phyloP scores from a whole-genome alignment of 2,329 filamentous ascomycete species.

The Penicillium oxalicum region DNA sequence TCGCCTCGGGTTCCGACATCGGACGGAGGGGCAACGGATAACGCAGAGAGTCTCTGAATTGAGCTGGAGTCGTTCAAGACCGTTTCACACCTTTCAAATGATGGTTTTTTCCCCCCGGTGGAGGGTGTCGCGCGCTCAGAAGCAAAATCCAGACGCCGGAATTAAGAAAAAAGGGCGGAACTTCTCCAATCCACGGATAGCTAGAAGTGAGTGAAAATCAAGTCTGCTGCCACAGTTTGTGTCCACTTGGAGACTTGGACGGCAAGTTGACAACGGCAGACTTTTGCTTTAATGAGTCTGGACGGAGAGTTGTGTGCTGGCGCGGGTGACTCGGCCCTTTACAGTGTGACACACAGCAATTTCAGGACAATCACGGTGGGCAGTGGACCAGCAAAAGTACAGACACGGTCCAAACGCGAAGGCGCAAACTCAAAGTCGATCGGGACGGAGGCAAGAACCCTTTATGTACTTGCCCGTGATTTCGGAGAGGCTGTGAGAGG shows the following conservation, averaged over 20 bases:
- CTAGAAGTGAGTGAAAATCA: too few species aligned
- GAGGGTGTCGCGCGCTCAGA: too few species aligned
- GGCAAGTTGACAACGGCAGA: neutral
- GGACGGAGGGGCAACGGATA: neutral
- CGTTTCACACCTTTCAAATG: too few species aligned
- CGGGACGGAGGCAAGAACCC: slow-evolving; percentile 1
- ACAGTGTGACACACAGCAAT: too few species aligned
- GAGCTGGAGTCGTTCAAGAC: neutral
- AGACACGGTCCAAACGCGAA: slow-evolving; percentile 1
- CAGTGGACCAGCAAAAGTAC: neutral
- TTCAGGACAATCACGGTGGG: neutral
- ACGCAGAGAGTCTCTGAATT: neutral
- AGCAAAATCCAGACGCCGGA: too few species aligned
- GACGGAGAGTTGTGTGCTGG: neutral
- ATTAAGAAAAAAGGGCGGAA: too few species aligned
- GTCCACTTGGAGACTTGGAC: too few species aligned
- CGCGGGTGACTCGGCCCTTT: too few species aligned
- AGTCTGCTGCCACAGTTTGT: too few species aligned
- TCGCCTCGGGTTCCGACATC: slow-evolving; percentile 1
- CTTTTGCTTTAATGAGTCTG: slow-evolving; percentile 2
- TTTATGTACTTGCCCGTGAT: slow-evolving; percentile 1
- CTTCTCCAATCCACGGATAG: too few species aligned
- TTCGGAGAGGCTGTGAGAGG: neutral
- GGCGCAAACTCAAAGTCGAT: slow-evolving; percentile 3
- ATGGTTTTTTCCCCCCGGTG: too few species aligned